phyloP scores from a whole-genome alignment of 331 rosid genomes.

The Pyracantha coccinea region DNA sequence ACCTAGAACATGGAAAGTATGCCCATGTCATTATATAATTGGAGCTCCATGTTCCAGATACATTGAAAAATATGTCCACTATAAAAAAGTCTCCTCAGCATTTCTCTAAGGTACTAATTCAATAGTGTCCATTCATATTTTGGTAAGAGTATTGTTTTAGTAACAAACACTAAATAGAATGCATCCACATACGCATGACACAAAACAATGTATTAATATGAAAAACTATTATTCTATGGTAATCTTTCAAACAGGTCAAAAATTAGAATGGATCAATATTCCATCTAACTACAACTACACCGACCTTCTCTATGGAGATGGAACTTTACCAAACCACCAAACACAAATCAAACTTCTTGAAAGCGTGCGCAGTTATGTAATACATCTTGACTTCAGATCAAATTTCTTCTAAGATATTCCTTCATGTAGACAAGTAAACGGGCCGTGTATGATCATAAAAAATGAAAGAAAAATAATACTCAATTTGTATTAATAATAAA shows the following conservation, averaged over 20 bases:
- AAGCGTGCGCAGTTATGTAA: background rate
- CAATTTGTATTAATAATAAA: too few relatives aligned
- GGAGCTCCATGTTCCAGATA: too few relatives aligned
- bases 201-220: background rate
- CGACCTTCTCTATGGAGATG: background rate
- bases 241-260: background rate
- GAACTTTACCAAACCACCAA: slow-evolving; percentile 2
- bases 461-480: background rate
- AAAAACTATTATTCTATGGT: background rate
- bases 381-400: background rate
- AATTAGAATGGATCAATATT: background rate
- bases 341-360: background rate
- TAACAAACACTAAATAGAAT: too few relatives aligned
- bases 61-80: too few relatives aligned
- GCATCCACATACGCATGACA: too few relatives aligned
- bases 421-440: background rate
- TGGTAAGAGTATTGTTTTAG: too few relatives aligned
- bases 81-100: too few relatives aligned
- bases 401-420: background rate
- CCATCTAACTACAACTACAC: background rate
- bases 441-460: background rate
- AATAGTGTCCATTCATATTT: too few relatives aligned
- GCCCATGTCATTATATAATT: too few relatives aligned
- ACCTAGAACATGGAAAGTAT: too few relatives aligned
- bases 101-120: too few relatives aligned